These are phyloP conservation scores for Ascochyta lentis DNA, from an alignment of 2,329 filamentous ascomycete genomes.

Conservation along the genomic window DNA sequence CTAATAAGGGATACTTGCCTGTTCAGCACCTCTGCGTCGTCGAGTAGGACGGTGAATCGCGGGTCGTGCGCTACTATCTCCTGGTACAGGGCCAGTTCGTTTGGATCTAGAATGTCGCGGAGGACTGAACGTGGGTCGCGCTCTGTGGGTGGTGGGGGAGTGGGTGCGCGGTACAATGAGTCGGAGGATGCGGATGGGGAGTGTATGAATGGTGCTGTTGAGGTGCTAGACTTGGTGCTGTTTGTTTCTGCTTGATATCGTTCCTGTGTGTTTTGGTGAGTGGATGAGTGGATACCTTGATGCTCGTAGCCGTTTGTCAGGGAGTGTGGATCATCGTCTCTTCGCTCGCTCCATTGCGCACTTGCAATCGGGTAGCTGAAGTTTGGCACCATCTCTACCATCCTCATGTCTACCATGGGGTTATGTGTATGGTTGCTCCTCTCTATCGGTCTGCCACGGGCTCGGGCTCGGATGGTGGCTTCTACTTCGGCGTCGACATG, in stretches of 20 bases:
- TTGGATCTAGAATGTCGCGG: background rate
- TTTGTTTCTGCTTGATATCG: background rate
- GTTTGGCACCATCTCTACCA: constrained; percentile 30
- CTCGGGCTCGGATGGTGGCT: constrained; percentile 9
- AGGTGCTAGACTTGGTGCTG: background rate
- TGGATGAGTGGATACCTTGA: background rate
- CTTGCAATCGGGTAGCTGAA: constrained; percentile 29
- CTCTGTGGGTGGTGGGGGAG: background rate
- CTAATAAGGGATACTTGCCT: constrained; percentile 21
- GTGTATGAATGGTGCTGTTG: background rate
- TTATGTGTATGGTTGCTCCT: background rate
- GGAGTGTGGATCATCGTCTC: background rate
- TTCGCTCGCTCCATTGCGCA: constrained; percentile 21
- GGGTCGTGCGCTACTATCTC: background rate
- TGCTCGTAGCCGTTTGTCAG: background rate
- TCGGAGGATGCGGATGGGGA: background rate
- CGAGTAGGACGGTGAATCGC: background rate
- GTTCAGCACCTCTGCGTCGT: background rate
- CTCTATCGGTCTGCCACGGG: background rate
- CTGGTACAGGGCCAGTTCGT: constrained; percentile 6
- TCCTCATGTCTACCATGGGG: background rate
- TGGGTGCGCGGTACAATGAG: background rate
- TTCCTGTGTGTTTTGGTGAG: background rate
- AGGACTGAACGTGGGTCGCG: background rate
- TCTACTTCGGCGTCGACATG: constrained; percentile 8